Percentiles rank a stretch among this genome's conserved stretches.
Conservation (phyloP, 257 asterid species). For the Solanum appendiculatum region DNA sequence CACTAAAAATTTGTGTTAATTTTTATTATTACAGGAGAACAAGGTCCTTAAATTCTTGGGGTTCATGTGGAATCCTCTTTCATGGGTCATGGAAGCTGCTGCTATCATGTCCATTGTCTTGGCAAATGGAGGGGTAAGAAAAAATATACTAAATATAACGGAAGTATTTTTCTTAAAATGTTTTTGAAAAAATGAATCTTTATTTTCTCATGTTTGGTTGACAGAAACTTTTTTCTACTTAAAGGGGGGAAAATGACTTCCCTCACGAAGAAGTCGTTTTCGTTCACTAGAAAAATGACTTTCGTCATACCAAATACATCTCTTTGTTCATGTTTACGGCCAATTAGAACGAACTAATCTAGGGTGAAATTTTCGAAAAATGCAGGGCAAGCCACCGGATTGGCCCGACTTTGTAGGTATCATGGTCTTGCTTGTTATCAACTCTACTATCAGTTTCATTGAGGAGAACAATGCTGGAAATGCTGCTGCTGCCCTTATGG, state of each 20-base stretch:
- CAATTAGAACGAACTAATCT: background rate
- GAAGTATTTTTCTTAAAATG: background rate
- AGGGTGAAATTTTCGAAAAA: background rate
- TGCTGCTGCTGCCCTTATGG: slow-evolving; percentile 93
- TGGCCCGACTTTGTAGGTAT: slow-evolving; percentile 87
- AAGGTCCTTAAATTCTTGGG: slow-evolving; percentile 70
- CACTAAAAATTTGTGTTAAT: background rate
- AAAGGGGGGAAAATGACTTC: background rate
- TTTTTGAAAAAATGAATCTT: background rate
- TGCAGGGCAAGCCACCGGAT: slow-evolving; percentile 67
- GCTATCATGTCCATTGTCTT: slow-evolving; percentile 83
- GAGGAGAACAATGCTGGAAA: slow-evolving; percentile 84
- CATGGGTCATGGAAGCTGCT: slow-evolving; percentile 95
- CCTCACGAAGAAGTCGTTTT: background rate
- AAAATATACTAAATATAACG: background rate
- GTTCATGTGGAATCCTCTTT: slow-evolving; percentile 97
- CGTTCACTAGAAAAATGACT: background rate
- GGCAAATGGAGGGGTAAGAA: slow-evolving; percentile 70
- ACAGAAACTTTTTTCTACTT: background rate
- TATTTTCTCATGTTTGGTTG: background rate
- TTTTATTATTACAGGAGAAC: slow-evolving; percentile 25
- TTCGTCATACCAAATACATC: background rate
- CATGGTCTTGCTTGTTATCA: slow-evolving; percentile 46
- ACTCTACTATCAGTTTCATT: slow-evolving; percentile 75
- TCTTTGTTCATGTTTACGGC: background rate